These are phyloP conservation scores for Lippia alba DNA, from an alignment of 305 asterid species.

Conservation along the genomic window DNA sequence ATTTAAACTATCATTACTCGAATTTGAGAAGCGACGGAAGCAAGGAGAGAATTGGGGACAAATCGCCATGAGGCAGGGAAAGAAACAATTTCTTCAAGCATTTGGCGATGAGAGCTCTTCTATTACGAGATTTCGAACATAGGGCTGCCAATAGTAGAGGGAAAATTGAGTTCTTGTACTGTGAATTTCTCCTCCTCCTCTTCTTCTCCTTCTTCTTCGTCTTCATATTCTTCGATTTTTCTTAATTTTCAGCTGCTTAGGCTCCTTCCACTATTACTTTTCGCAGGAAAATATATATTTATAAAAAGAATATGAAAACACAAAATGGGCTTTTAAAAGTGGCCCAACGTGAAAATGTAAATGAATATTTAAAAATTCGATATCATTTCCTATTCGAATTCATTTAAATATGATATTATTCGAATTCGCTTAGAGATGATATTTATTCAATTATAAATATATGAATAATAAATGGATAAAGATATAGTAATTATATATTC, in stretches of 20 bases:
- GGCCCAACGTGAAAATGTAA: no score
- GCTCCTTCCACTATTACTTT: conserved; percentile 21
- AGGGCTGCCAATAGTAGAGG: conserved; percentile 61
- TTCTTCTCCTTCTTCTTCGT: conserved; percentile 33
- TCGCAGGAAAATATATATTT: background rate
- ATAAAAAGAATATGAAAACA: background rate
- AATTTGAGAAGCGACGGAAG: conserved; percentile 68
- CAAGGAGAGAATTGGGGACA: conserved; percentile 61
- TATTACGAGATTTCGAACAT: conserved; percentile 37
- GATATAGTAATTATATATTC: no score
- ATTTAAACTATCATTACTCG: conserved; percentile 44
- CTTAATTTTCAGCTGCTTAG: conserved; percentile 9
- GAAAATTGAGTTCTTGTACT: conserved; percentile 41
- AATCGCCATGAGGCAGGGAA: conserved; percentile 46
- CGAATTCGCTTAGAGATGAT: no score
- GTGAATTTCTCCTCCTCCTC: conserved; percentile 39
- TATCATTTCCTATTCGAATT: no score
- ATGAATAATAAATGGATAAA: no score
- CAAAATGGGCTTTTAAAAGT: background rate
- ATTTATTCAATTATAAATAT: no score
- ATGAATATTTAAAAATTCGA: no score
- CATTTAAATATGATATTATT: no score
- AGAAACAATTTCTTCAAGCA: conserved; percentile 49
- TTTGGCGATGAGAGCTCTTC: conserved; percentile 43
- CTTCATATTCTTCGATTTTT: conserved; percentile 32